Evolutionary conservation across 108 stramenopile species (phyloP).

Genomic region (Parietichytrium sp.): DNA sequence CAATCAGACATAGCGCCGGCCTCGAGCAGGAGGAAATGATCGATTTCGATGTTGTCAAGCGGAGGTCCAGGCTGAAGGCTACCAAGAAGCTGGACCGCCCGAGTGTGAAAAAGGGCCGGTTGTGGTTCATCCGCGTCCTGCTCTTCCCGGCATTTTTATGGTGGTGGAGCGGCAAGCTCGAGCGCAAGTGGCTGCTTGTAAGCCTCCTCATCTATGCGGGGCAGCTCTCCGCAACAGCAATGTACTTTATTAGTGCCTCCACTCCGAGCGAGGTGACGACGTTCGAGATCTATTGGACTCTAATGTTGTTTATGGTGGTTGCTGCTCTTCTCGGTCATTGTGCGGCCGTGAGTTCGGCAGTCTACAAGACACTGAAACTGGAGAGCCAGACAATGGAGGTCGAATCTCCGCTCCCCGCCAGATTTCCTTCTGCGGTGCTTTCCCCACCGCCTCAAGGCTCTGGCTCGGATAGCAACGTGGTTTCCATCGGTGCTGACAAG

Average conservation of each 20-base stretch:
- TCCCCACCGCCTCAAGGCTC: no score
- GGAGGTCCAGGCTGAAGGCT: background rate
- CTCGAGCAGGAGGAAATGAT: slow-evolving; percentile 3
- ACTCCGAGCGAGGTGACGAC: background rate
- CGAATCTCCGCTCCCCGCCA: background rate
- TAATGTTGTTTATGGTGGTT: background rate
- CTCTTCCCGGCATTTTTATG: background rate
- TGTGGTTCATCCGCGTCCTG: background rate
- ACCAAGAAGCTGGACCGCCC: slow-evolving; percentile 29
- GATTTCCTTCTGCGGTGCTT: no score
- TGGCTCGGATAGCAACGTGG: no score
- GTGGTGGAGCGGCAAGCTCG: background rate
- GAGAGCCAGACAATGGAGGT: background rate
- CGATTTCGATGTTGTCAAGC: slow-evolving; percentile 15
- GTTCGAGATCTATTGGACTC: background rate
- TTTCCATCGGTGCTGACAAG: no score
- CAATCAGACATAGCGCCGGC: background rate
- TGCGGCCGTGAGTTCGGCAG: slow-evolving; percentile 5
- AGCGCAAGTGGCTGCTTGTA: background rate
- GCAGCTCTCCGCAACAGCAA: background rate
- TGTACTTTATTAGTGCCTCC: background rate
- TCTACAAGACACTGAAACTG: background rate
- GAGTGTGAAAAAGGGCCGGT: background rate
- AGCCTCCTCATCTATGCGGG: background rate
- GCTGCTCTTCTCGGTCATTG: background rate